Evolutionary conservation across 2,329 filamentous ascomycete species (phyloP), one percentile per base, ranked within the genome.

Genomic region (Cytospora piceicola): DNA sequence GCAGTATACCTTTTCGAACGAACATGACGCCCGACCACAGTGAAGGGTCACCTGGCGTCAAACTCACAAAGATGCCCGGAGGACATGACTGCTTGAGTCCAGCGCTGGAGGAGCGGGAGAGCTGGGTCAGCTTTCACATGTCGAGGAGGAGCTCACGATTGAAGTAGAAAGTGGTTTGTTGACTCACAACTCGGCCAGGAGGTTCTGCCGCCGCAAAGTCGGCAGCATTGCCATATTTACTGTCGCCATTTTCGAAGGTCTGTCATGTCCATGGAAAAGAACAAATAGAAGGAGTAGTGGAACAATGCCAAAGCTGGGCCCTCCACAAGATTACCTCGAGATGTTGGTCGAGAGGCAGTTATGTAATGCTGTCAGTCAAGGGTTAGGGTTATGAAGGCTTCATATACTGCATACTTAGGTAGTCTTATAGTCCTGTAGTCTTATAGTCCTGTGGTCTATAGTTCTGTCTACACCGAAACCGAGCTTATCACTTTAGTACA

Each of bases 1-100:
- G 32, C 2, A 42, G 8, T n/a, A 17, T 81, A 95, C 94, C 94
- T 82, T 92, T 90, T 64, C 93, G 90, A 68, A 97, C 88, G 75
- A 98, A 98, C 32, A 98, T 82, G 24, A 96, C 91, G n/a, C 93
- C 94, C 36, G 89, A 90, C 94, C 94, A 98, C 58, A 93, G 80
- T 20, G 88, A 88, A 22, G 92, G 88, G 74, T 97, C 90, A 29
- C 90, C 91, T 0, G 92, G 92, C 32, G 90, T 91, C 67, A 97
- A 85, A 75, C 86, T 92, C 77, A 97, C 86, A 78, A 95, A 97
- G 68, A 97, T 84, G 61, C 95, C 94, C 64, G 92, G 88, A 2
- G 94, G 94, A 75, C 91, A 93, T 66, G 90, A 88, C 79, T 92
- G 87, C 77, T 91, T 93, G 72, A 97, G 83, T 68, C 91, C 91